These are phyloP conservation scores for Paradendryphiella salina DNA, from an alignment of 2,329 filamentous ascomycete species.

Conservation along the genomic window DNA sequence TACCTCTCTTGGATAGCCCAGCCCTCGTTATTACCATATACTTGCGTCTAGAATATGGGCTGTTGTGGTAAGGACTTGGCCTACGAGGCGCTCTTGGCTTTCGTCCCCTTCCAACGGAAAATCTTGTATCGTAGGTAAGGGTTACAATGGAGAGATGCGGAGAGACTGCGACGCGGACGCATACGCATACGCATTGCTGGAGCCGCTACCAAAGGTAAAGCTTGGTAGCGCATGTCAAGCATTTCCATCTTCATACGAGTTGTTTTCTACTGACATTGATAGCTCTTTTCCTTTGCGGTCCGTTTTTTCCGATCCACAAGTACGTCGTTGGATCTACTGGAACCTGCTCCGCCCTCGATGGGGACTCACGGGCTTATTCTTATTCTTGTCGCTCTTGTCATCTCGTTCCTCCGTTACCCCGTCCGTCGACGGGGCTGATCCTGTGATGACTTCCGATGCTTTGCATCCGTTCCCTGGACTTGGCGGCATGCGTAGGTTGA, in stretches of 20 bases:
- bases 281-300: not conserved
- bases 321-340: not conserved
- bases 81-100: not conserved
- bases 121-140: not conserved
- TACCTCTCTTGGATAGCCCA: slow-evolving; percentile 4
- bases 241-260: not conserved
- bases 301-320: not conserved
- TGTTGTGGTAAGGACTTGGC: not conserved
- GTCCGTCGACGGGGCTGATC: slow-evolving; percentile 19
- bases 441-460: not conserved
- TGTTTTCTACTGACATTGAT: slow-evolving; percentile 5
- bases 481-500: not conserved
- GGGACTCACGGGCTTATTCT: slow-evolving; percentile 7
- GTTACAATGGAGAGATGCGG: not conserved
- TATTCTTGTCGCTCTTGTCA: slow-evolving; percentile 6
- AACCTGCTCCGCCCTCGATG: slow-evolving; percentile 19
- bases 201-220: slow-evolving; percentile 17
- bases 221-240: slow-evolving; percentile 10
- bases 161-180: not conserved
- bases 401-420: slow-evolving; percentile 14
- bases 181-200: not conserved
- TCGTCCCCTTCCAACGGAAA: not conserved
- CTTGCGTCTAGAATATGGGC: not conserved
- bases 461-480: not conserved
- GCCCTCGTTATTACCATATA: not conserved